These are phyloP conservation scores for Soucietia sequanensis DNA, from an alignment of 805 yeast genomes.

Conservation along the genomic window DNA sequence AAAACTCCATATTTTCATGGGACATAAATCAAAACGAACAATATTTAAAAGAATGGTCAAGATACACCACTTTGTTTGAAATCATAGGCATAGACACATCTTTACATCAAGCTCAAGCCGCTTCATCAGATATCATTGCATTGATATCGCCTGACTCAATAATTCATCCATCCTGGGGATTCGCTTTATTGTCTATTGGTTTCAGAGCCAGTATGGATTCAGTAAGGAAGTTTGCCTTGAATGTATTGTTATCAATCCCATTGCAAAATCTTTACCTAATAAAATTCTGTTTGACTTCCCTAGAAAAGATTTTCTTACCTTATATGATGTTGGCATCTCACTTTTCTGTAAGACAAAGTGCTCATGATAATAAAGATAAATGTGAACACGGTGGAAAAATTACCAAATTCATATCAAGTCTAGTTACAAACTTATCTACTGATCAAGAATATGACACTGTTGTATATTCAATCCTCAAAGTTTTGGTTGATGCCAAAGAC, in stretches of 20 bases:
- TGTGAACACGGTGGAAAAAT: constrained; percentile 64
- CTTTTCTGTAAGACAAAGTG: constrained; percentile 43
- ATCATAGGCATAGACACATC: constrained; percentile 84
- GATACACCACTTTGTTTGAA: constrained; percentile 73
- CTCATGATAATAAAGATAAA: constrained; percentile 21
- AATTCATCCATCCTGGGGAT: constrained; percentile 70
- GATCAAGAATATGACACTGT: constrained; percentile 24
- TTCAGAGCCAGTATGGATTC: constrained; percentile 74
- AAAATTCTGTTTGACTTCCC: constrained; percentile 40
- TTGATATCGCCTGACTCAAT: constrained; percentile 49
- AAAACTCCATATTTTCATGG: constrained; percentile 45
- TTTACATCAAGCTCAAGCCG: constrained; percentile 81
- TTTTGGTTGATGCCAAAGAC: constrained; percentile 47
- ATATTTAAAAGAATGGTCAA: constrained; percentile 60
- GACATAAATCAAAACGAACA: constrained; percentile 19
- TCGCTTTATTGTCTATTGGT: constrained; percentile 73
- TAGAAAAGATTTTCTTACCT: constrained; percentile 51
- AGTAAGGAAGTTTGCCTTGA: constrained; percentile 62
- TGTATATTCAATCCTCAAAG: constrained; percentile 32
- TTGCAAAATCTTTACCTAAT: constrained; percentile 38
- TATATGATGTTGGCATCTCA: constrained; percentile 63
- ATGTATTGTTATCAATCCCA: constrained; percentile 54
- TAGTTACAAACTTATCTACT: constrained; percentile 27
- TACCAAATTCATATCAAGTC: constrained; percentile 41
- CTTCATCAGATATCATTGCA: constrained; percentile 57